Conservation (phyloP, 2,329 filamentous ascomycete species). For the Nemania bipapillata region DNA sequence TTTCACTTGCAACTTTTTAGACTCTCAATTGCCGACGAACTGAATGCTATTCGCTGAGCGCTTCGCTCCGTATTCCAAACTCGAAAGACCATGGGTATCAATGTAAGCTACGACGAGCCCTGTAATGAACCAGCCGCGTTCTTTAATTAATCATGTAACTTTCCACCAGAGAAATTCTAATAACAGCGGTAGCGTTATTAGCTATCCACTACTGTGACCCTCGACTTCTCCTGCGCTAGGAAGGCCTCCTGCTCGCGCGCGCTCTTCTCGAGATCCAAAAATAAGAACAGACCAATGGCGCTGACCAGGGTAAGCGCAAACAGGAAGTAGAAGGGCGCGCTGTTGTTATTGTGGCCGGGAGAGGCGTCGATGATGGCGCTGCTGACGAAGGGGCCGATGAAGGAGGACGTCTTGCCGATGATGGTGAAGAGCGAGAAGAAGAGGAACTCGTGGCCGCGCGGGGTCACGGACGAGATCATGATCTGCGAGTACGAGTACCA, state of each 20-base stretch:
- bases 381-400: conserved; percentile 75
- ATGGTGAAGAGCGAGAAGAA: conserved; percentile 77
- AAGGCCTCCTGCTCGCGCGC: conserved; percentile 68
- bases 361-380: conserved; percentile 74
- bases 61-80: neutral
- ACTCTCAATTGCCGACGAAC: neutral
- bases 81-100: conserved; percentile 19
- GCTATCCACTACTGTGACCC: conserved; percentile 32
- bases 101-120: neutral
- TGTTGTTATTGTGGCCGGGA: conserved; percentile 64
- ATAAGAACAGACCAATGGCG: conserved; percentile 63
- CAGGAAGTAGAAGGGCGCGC: conserved; percentile 73
- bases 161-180: neutral
- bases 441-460: conserved; percentile 73
- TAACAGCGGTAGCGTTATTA: conserved; percentile 10
- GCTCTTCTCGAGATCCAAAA: conserved; percentile 71
- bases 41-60: neutral
- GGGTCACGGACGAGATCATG: conserved; percentile 76
- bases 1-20: neutral
- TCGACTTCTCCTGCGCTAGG: conserved; percentile 54
- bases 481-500: conserved; percentile 78
- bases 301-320: conserved; percentile 68
- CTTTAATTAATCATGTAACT: neutral
- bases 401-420: conserved; percentile 74
- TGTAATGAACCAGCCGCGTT: neutral